Percentiles rank a stretch among this genome's conserved stretches.
Evolutionary conservation across 2,329 filamentous ascomycete species (phyloP).

Genomic region (Colletotrichum brevisporum): DNA sequence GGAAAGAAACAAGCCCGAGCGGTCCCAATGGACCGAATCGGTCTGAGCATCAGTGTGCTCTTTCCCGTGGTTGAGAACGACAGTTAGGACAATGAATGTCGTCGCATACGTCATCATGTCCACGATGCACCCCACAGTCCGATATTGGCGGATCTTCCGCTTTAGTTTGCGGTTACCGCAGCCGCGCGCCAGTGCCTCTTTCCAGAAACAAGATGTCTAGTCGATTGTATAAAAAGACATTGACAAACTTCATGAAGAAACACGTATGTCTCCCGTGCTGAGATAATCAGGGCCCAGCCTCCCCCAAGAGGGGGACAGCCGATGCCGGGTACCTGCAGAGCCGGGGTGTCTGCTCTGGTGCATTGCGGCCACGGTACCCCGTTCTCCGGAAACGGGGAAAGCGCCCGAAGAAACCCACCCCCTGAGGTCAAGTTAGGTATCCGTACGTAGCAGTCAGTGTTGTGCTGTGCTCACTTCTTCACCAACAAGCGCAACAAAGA

Average conservation of each 20-base stretch:
- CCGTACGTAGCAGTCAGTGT: no score
- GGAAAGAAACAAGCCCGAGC: neutral
- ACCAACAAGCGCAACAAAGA: slow-evolving; percentile 8
- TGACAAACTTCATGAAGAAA: neutral
- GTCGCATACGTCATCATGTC: slow-evolving; percentile 19
- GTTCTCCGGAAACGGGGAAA: slow-evolving; percentile 28
- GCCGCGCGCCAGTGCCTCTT: neutral
- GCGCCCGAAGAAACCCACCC: neutral
- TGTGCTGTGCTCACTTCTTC: slow-evolving; percentile 1
- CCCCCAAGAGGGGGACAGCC: slow-evolving; percentile 18
- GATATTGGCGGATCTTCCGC: neutral
- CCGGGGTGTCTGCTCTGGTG: slow-evolving; percentile 2
- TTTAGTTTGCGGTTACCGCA: neutral
- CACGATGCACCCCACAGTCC: slow-evolving; percentile 1
- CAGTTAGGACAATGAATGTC: neutral
- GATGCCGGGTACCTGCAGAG: slow-evolving; percentile 38
- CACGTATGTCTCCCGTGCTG: neutral
- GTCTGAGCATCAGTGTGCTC: no score
- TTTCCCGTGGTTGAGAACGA: no score
- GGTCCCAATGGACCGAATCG: neutral
- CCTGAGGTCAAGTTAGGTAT: no score
- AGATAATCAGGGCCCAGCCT: neutral
- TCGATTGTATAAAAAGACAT: no score
- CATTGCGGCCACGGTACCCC: slow-evolving; percentile 4
- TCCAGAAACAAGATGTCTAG: no score